Evolutionary conservation across 345 rosid genomes (phyloP).

Genomic region (Conringia planisiliqua): DNA sequence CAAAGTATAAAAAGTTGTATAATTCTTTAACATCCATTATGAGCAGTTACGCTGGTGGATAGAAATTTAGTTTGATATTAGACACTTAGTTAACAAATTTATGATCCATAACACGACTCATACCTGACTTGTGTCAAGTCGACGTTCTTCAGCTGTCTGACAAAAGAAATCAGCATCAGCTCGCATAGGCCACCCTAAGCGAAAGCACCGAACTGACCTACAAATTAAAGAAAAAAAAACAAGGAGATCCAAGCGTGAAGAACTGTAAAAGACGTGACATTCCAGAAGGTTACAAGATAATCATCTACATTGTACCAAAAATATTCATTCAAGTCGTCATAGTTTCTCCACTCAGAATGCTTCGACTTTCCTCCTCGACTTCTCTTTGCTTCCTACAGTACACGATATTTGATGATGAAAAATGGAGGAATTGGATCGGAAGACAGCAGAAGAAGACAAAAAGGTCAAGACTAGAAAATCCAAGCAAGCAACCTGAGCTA

Average conservation of each 20-base stretch:
- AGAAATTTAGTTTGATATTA: not conserved
- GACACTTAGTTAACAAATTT: not conserved
- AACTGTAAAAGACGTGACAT: not conserved
- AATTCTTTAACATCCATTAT: not conserved
- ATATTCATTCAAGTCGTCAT: slow-evolving; percentile 65
- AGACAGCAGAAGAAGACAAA: not conserved
- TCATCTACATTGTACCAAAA: slow-evolving; percentile 47
- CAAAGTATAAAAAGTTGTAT: not conserved
- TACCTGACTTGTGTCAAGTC: slow-evolving; percentile 44
- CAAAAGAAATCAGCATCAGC: slow-evolving; percentile 76
- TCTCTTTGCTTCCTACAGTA: slow-evolving; percentile 56
- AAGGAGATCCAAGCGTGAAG: not conserved
- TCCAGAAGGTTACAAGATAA: not conserved
- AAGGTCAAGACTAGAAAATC: not conserved
- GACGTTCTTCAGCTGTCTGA: slow-evolving; percentile 35
- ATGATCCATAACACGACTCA: not conserved
- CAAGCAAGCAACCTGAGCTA: slow-evolving; percentile 44
- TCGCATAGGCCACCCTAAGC: slow-evolving; percentile 78
- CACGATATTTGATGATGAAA: not conserved
- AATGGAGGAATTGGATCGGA: not conserved
- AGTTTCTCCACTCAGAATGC: slow-evolving; percentile 81
- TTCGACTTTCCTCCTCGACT: slow-evolving; percentile 60
- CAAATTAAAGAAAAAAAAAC: slow-evolving; percentile 1
- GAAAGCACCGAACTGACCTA: slow-evolving; percentile 70
- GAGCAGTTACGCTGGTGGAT: not conserved